Evolutionary conservation across 208 protist species (phyloP).

Genomic region (Acanthamoeba lenticulata): DNA sequence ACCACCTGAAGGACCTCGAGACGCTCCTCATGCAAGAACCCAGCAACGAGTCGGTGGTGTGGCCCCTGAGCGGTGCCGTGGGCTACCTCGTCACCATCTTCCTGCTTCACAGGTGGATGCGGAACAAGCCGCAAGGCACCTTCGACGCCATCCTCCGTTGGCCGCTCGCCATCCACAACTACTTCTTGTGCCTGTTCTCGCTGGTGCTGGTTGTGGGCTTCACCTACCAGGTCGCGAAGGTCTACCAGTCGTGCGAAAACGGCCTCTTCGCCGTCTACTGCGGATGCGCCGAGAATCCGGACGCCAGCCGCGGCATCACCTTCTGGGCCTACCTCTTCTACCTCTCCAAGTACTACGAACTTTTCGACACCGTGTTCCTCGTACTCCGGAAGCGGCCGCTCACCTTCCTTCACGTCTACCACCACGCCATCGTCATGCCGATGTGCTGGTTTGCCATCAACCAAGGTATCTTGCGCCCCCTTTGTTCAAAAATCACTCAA

Average conservation of each 20-base stretch:
- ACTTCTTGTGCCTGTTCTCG: constrained; percentile 17
- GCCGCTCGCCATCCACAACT: constrained; percentile 27
- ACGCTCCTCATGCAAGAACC: neutral
- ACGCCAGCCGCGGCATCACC: neutral
- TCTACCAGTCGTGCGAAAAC: neutral
- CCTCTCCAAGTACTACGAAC: constrained; percentile 69
- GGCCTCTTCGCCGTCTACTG: constrained; percentile 10
- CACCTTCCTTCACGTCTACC: constrained; percentile 67
- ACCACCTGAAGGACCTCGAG: neutral
- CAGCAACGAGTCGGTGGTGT: neutral
- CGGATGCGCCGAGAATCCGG: neutral
- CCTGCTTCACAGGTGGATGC: neutral
- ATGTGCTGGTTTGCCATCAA: constrained; percentile 10
- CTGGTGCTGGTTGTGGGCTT: neutral
- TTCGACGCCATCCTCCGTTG: neutral
- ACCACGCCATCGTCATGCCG: constrained; percentile 39
- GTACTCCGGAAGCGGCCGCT: constrained; percentile 34
- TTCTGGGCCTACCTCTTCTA: constrained; percentile 50
- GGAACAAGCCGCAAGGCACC: neutral
- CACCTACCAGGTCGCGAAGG: neutral
- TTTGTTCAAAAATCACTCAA: neutral
- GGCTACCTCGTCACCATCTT: neutral
- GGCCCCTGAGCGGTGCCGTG: neutral
- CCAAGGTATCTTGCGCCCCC: neutral
- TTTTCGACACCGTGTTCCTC: constrained; percentile 70